These are phyloP conservation scores for Neospermospora avenae DNA, from an alignment of 2,329 filamentous ascomycete species.

Conservation along the genomic window DNA sequence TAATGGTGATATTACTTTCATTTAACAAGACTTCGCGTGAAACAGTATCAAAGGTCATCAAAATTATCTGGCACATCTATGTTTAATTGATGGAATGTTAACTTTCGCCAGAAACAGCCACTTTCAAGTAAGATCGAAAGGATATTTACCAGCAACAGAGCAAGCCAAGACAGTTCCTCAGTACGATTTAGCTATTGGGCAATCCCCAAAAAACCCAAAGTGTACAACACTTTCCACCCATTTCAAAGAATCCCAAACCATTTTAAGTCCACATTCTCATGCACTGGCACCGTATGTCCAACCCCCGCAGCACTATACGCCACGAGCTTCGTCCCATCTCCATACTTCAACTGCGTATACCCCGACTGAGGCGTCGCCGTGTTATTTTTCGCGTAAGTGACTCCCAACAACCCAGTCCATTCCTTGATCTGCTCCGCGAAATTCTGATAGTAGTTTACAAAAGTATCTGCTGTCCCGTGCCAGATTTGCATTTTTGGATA, in stretches of 20 bases:
- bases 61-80: no score
- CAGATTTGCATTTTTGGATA: conserved; percentile 39
- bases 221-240: no score
- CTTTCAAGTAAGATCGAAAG: no score
- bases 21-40: no score
- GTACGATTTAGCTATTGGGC: no score
- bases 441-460: conserved; percentile 39
- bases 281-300: conserved; percentile 35
- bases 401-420: conserved; percentile 44
- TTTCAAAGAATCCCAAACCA: conserved; percentile 15
- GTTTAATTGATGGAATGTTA: no score
- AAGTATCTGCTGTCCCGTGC: conserved; percentile 38
- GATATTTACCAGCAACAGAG: no score
- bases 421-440: conserved; percentile 44
- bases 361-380: conserved; percentile 31
- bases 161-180: no score
- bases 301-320: conserved; percentile 33
- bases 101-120: no score
- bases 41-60: no score
- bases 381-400: conserved; percentile 27
- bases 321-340: conserved; percentile 35
- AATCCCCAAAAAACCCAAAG: no score
- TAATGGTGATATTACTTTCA: no score
- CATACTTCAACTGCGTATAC: conserved; percentile 36
- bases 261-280: conserved; percentile 29